Conservation (phyloP, 352 stramenopile genomes). For the Phytopythium montanum region DNA sequence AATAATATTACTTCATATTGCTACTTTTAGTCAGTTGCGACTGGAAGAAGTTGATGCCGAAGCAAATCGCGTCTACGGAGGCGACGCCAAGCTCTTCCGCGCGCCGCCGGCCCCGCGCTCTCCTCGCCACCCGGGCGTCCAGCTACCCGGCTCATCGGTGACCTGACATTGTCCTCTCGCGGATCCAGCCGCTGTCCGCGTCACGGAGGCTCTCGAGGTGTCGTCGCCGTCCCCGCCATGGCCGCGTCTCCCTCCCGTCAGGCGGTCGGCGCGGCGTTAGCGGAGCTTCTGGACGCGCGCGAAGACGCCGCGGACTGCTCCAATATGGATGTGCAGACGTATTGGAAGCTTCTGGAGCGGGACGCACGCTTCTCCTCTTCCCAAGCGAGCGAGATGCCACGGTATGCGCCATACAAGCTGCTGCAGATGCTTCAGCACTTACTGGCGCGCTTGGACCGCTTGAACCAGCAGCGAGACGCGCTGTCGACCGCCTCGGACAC, state of each 20-base stretch:
- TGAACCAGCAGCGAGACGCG: neutral
- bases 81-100: neutral
- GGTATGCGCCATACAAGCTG: neutral
- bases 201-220: neutral
- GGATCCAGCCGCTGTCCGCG: neutral
- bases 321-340: neutral
- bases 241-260: neutral
- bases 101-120: neutral
- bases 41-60: too few relatives aligned
- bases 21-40: conserved; percentile 2
- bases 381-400: neutral
- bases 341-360: neutral
- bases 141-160: neutral
- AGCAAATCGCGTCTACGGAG: too few relatives aligned
- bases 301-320: neutral
- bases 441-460: neutral
- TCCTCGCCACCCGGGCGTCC: neutral
- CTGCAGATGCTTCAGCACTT: neutral
- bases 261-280: neutral
- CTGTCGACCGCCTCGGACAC: neutral
- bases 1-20: neutral
- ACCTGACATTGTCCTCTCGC: neutral
- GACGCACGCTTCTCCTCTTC: neutral
- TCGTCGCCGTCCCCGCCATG: neutral
- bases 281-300: neutral